Evolutionary conservation across 805 yeast species (phyloP), one percentile per base, ranked within the genome.

Genomic region (Candida michaelii): DNA sequence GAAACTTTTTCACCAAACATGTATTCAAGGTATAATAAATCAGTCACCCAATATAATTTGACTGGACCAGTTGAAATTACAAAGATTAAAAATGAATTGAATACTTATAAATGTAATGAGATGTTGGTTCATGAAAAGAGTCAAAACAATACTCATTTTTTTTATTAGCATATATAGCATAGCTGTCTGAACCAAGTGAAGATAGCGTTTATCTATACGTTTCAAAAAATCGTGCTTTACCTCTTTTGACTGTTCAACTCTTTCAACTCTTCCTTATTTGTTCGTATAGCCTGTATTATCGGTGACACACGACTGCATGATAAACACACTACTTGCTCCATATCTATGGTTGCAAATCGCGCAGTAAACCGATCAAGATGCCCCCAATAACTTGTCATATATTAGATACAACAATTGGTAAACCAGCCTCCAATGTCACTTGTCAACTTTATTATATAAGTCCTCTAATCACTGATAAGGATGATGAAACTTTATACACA

Each of bases 381-480:
- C 31, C 40, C 10, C 91, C 91, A 33, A 78, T 89, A 30, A 89
- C 97, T 2, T 90, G 97, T 66, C 98, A 90, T 60, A 78, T 90
- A 8, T 71, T 90, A 16, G 96, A 90, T 56, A 89, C 97, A 5
- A 82, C 85, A 8, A 63, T 72, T 6, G 98, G 98, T 1, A 74
- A 70, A 46, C 98, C 98, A 1, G 97, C 96, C 1, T 58, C 65
- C 0, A 74, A 72, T n/a, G 90, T 90, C n/a, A 65, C 72, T 2
- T 87, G 93, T 56, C 81, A 81, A 21, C 65, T 85, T 27, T 78
- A 69, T 55, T 62, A 61, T 40, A 43, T 75, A 3, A 51, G 72
- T 1, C 54, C 59, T 5, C 50, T 55, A 30, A 37, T 54, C 18
- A 24, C 42, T 15, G 40, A 56, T 12, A 60, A 62, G 7, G 46